Conservation (phyloP, 2,329 filamentous ascomycete species). For the Proliferodiscus dingleyae region DNA sequence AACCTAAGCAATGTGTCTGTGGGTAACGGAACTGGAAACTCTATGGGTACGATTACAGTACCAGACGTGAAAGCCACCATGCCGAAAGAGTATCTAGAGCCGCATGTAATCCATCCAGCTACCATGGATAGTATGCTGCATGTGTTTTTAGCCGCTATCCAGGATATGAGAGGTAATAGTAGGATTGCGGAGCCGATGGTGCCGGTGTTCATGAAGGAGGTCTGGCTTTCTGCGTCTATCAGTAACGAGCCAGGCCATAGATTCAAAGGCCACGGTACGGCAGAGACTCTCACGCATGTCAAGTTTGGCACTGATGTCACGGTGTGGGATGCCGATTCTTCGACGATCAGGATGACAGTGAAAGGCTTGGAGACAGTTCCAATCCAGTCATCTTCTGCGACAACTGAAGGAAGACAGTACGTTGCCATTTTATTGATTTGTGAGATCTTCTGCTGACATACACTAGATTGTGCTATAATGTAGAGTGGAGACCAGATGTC, state of each 20-base stretch:
- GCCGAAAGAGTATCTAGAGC: conserved; percentile 31
- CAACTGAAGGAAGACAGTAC: background rate
- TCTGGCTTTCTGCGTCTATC: conserved; percentile 31
- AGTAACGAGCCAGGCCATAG: conserved; percentile 15
- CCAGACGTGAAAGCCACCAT: conserved; percentile 28
- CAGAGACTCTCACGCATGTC: conserved; percentile 17
- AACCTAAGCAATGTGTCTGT: conserved; percentile 9
- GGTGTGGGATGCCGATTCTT: conserved; percentile 19
- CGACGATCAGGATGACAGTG: conserved; percentile 19
- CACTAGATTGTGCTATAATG: conserved; percentile 7
- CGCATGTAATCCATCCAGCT: conserved; percentile 33
- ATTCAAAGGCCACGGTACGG: conserved; percentile 27
- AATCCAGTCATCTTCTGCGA: conserved; percentile 20
- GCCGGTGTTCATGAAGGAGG: conserved; percentile 31
- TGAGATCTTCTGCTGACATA: no score
- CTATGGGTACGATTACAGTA: background rate
- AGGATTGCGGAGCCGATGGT: conserved; percentile 25
- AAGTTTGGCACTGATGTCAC: conserved; percentile 22
- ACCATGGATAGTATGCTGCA: conserved; percentile 35
- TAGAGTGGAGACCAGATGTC: conserved; percentile 8
- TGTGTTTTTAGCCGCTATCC: conserved; percentile 24
- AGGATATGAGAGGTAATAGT: conserved; percentile 22
- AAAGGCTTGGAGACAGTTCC: conserved; percentile 29
- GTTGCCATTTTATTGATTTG: background rate
- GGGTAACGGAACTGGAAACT: conserved; percentile 1